phyloP scores from a whole-genome alignment of 805 yeast genomes.

The Kuraishia cidri region DNA sequence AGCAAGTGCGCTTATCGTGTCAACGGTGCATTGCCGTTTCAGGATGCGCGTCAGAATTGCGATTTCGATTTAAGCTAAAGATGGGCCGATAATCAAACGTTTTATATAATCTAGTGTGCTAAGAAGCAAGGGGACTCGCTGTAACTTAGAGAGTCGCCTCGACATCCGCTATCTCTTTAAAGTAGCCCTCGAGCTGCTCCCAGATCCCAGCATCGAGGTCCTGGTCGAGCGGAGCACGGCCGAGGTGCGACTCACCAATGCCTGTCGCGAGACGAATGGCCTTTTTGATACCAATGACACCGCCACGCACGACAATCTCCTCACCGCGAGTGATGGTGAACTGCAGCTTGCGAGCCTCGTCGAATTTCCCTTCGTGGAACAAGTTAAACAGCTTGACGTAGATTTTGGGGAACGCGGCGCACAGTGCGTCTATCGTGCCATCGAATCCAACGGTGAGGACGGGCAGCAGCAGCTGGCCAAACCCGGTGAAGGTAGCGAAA shows the following conservation, averaged over 20 bases:
- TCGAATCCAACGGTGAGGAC: conserved; percentile 34
- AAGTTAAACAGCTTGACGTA: conserved; percentile 31
- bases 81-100: too few species aligned
- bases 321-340: conserved; percentile 34
- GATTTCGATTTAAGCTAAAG: too few species aligned
- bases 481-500: conserved; percentile 37
- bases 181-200: conserved; percentile 9
- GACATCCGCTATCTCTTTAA: conserved; percentile 5
- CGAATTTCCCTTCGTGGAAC: conserved; percentile 26
- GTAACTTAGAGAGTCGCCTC: conserved; percentile 9
- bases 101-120: too few species aligned
- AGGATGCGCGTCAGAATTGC: too few species aligned
- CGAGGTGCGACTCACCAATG: conserved; percentile 32
- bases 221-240: conserved; percentile 37
- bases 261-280: conserved; percentile 26
- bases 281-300: conserved; percentile 40
- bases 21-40: too few species aligned
- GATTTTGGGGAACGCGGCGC: conserved; percentile 43
- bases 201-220: conserved; percentile 22
- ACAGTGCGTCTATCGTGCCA: conserved; percentile 44
- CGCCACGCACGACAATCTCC: conserved; percentile 29
- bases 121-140: too few species aligned
- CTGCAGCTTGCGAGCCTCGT: conserved; percentile 33
- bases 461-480: conserved; percentile 42
- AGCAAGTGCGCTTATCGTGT: too few species aligned